These are phyloP conservation scores for Hanseniaspora sp. DNA, from an alignment of 1,139 yeast genomes.

Conservation along the genomic window DNA sequence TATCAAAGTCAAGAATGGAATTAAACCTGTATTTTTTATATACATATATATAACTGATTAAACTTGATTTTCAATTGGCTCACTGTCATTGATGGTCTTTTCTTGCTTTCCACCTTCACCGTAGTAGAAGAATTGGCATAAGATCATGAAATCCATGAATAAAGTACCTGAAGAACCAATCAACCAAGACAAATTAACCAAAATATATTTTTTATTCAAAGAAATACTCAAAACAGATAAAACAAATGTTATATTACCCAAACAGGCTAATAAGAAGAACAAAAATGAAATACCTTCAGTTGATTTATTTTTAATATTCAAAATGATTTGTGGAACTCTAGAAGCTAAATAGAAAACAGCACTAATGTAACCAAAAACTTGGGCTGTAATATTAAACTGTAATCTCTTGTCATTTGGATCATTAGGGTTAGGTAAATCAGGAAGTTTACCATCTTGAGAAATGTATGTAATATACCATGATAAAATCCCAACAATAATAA, in stretches of 20 bases:
- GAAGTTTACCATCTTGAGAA: conserved; percentile 26
- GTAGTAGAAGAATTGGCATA: conserved; percentile 76
- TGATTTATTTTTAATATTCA: conserved; percentile 73
- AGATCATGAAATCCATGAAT: conserved; percentile 69
- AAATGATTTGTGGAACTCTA: conserved; percentile 74
- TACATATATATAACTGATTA: background rate
- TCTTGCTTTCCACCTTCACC: conserved; percentile 22
- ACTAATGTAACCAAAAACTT: conserved; percentile 83
- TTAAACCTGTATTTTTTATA: too few relatives aligned
- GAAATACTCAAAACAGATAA: conserved; percentile 72
- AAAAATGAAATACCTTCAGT: conserved; percentile 88
- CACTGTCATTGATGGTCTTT: background rate
- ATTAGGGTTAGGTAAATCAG: conserved; percentile 24
- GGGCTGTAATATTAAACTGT: conserved; percentile 66
- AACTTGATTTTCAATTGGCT: background rate
- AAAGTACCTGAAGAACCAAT: conserved; percentile 87
- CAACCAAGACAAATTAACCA: conserved; percentile 84
- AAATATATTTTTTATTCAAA: conserved; percentile 52
- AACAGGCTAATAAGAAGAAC: conserved; percentile 84
- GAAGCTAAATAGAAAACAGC: conserved; percentile 80
- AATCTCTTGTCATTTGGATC: conserved; percentile 30
- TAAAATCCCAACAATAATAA: conserved; percentile 63
- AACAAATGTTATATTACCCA: conserved; percentile 84
- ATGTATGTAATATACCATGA: conserved; percentile 69
- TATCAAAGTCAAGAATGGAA: too few relatives aligned